Evolutionary conservation across 202 grass and related monocot genomes (phyloP).

Genomic region (Miscanthus sacchariflorus): DNA sequence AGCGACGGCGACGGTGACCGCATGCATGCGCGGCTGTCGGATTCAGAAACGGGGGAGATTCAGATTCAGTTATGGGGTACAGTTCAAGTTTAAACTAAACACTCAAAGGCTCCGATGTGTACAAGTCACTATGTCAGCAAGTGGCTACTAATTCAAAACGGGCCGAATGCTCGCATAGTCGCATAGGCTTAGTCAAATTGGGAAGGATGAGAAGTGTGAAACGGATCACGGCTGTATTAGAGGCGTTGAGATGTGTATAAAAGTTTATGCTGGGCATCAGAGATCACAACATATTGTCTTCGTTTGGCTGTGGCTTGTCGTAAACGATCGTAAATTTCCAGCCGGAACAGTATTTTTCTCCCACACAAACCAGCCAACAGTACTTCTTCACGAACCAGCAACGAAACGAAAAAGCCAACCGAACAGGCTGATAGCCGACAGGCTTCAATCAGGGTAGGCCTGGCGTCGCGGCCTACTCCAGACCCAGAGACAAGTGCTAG

Average conservation of each 20-base stretch:
- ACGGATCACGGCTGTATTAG: background rate
- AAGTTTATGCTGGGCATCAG: conserved; percentile 5
- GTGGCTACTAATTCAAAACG: background rate
- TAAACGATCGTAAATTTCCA: no score
- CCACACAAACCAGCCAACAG: no score
- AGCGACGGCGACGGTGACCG: conserved; percentile 2
- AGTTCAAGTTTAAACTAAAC: background rate
- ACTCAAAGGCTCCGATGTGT: background rate
- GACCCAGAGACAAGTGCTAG: background rate
- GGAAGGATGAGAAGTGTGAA: background rate
- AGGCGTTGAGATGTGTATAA: background rate
- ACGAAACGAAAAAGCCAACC: no score
- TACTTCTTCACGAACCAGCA: no score
- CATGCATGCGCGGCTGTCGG: conserved; percentile 31
- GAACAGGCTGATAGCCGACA: conserved; percentile 27
- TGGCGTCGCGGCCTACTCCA: conserved; percentile 33
- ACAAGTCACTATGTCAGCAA: background rate
- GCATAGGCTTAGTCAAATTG: background rate
- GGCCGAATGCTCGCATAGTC: no score
- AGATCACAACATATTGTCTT: background rate
- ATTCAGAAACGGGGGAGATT: conserved; percentile 8
- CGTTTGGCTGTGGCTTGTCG: no score
- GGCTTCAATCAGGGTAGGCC: conserved; percentile 37
- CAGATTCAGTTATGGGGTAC: background rate
- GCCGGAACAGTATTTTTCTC: no score